Conservation (phyloP, 1,284 basidiomycete species). For the Apiotrichum mycotoxinovorans region DNA sequence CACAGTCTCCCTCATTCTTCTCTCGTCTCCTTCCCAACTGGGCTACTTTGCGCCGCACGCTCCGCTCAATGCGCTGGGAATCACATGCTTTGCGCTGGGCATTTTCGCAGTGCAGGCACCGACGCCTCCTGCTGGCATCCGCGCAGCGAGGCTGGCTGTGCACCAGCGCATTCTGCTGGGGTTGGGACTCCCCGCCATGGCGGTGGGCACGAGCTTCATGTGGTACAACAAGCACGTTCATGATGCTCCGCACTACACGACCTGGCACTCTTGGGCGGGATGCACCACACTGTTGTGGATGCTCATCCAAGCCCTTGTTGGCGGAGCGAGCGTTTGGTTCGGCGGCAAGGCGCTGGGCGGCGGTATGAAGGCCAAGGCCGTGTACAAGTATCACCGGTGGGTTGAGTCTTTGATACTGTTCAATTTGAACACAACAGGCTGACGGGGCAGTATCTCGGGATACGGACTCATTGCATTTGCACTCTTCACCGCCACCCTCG, state of each 20-base stretch:
- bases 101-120: conserved; percentile 43
- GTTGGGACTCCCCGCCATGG: conserved; percentile 36
- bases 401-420: conserved; percentile 7
- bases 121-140: conserved; percentile 22
- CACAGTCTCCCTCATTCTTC: conserved; percentile 36
- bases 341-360: conserved; percentile 34
- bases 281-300: conserved; percentile 34
- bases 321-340: conserved; percentile 32
- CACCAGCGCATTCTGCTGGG: conserved; percentile 39
- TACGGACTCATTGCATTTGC: conserved; percentile 39
- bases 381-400: conserved; percentile 49
- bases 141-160: conserved; percentile 31
- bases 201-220: conserved; percentile 41
- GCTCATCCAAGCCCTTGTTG: conserved; percentile 36
- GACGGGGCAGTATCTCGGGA: conserved; percentile 34
- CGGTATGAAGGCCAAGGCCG: conserved; percentile 31
- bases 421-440: background rate
- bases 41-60: conserved; percentile 47
- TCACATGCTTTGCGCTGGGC: conserved; percentile 40
- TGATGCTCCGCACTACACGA: conserved; percentile 41
- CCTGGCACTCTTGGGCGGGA: conserved; percentile 43
- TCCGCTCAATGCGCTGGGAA: conserved; percentile 38
- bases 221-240: conserved; percentile 46
- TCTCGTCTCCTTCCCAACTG: conserved; percentile 18
- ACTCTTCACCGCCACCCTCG: conserved; percentile 40